Percentiles rank a stretch among this genome's conserved stretches.
Conservation (phyloP, 2,329 filamentous ascomycete species). For the Sporothrix mexicana region DNA sequence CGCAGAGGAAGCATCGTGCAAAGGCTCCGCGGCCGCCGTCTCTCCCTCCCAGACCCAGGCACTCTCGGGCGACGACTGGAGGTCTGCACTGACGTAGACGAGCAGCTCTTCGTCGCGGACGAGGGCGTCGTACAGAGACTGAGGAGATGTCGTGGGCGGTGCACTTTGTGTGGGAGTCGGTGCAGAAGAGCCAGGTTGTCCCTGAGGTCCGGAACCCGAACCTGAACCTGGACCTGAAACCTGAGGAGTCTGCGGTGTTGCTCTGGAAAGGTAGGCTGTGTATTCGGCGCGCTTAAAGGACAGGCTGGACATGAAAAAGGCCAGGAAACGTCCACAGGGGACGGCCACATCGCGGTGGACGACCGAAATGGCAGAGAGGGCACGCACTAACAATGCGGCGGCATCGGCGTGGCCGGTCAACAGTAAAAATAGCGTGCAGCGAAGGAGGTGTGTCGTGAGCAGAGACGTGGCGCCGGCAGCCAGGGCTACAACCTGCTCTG, state of each 20-base stretch:
- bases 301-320: constrained; percentile 78
- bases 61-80: constrained; percentile 77
- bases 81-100: constrained; percentile 82
- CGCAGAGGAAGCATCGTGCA: not conserved
- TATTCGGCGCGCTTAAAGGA: constrained; percentile 56
- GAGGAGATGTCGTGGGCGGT: constrained; percentile 33
- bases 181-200: no score
- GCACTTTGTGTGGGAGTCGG: constrained; percentile 37
- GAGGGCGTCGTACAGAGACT: constrained; percentile 47
- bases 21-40: not conserved
- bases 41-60: constrained; percentile 83
- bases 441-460: constrained; percentile 84
- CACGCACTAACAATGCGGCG: constrained; percentile 74
- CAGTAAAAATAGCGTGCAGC: constrained; percentile 80
- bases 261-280: constrained; percentile 45
- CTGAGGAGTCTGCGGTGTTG: constrained; percentile 39
- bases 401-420: constrained; percentile 74
- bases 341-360: constrained; percentile 62
- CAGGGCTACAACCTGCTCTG: constrained; percentile 47
- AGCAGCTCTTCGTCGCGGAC: constrained; percentile 82
- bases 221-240: no score
- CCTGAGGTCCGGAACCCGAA: no score
- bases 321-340: constrained; percentile 79
- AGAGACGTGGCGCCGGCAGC: constrained; percentile 68
- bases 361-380: constrained; percentile 69